Conservation (phyloP, 257 asterid genomes). For the Coffea eugenioides region DNA sequence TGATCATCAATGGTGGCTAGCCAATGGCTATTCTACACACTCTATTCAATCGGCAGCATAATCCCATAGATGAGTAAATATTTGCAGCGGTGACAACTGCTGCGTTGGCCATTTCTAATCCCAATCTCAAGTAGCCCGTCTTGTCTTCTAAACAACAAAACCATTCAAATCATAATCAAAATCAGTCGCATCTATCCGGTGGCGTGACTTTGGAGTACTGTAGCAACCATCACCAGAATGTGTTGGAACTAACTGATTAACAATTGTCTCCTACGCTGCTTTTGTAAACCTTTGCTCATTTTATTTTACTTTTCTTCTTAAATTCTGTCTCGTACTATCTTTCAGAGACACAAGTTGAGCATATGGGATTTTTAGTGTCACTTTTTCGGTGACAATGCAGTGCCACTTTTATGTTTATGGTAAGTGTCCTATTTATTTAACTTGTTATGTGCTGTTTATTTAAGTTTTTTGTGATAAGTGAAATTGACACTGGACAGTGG, state of each 20-base stretch:
- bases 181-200: neutral
- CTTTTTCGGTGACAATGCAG: no score
- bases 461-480: no score
- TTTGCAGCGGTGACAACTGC: slow-evolving; percentile 9
- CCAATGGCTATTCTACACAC: neutral
- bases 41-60: neutral
- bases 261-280: neutral
- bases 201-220: neutral
- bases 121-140: neutral
- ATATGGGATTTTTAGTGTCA: no score
- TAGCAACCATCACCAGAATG: neutral
- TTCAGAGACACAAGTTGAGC: no score
- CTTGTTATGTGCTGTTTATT: no score
- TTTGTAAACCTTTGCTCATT: neutral
- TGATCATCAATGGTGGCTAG: neutral
- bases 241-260: neutral
- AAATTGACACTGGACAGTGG: no score
- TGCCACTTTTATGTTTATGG: no score
- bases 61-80: slow-evolving; percentile 5
- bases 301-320: no score
- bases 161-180: slow-evolving; percentile 5
- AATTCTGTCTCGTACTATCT: neutral
- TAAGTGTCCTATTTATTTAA: no score
- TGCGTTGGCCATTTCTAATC: neutral
- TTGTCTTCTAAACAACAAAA: neutral